Evolutionary conservation across 2,329 filamentous ascomycete species (phyloP), one percentile per base, ranked within the genome.

Genomic region (Ophiostoma perfectum): DNA sequence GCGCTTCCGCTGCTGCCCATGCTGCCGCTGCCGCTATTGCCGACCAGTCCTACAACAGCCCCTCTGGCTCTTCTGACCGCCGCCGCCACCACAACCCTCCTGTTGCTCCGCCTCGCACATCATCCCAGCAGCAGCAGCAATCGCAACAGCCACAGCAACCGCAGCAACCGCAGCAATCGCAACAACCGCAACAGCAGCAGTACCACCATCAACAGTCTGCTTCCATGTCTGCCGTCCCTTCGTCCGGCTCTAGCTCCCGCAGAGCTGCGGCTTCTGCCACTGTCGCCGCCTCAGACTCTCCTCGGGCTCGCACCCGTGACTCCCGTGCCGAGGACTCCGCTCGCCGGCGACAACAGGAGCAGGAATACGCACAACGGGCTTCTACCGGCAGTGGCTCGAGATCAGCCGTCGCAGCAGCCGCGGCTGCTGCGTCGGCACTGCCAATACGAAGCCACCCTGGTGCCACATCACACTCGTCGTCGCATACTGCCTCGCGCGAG

Each of bases 101-200:
- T 38, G 84, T 91, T 73, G 88, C 90, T 68, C 93, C 91, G 64
- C 91, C 91, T 47, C 87, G 93, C 75, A 93, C 91, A 7, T 96
- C 93, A 14, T 95, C 92, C 60, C 75, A 67, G 49, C 52, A 55
- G 16, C n/a, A 42, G n/a, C 68, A 66, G 63, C 68, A 62, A 18
- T 63, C 45, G 5, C 66, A 66, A 27, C 68, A 69, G 14, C 68
- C 67, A 9, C 68, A 67, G n/a, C 62, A 68, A 11, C 67, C 66
- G 42, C 68, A 69, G n/a, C 39, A 44, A 16, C 27, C 39, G 12
- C 62, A 64, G 18, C 62, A 64, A 27, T 2, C 27, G 38, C 68
- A 69, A 36, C 39, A 44, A 16, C 27, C 39, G 12, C 62, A 64
- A 44, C 62, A 64, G 41, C 55, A 58, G 27, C 60, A 63, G 38